Evolutionary conservation across 225 moss, liverwort and hornwort species (phyloP).

Genomic region (Rhytidiadelphus loreus): DNA sequence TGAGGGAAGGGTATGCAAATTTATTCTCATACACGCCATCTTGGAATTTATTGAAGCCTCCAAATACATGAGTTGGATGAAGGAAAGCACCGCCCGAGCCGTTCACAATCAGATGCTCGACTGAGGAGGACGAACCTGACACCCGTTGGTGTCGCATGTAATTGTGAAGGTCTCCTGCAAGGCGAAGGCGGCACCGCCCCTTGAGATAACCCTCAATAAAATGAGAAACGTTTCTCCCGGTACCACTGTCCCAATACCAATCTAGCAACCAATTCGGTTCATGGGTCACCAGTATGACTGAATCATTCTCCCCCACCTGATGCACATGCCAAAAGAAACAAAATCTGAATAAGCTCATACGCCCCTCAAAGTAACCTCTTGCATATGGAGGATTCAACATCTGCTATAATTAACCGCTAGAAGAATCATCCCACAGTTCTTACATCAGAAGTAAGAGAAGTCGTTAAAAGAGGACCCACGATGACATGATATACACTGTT

Average conservation of each 20-base stretch:
- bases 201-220: conserved; percentile 82
- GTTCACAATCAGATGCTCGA: conserved; percentile 92
- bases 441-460: not conserved
- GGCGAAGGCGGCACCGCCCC: conserved; percentile 87
- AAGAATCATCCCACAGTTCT: not conserved
- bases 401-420: not conserved
- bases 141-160: conserved; percentile 91
- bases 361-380: not conserved
- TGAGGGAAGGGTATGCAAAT: conserved; percentile 71
- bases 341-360: not conserved
- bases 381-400: not conserved
- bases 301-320: conserved; percentile 73
- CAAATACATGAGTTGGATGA: conserved; percentile 99
- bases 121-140: conserved; percentile 45
- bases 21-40: conserved; percentile 65
- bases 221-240: conserved; percentile 86
- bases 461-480: not conserved
- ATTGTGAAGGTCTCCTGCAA: conserved; percentile 96
- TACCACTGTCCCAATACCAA: conserved; percentile 93
- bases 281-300: conserved; percentile 88
- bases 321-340: not conserved
- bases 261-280: conserved; percentile 99
- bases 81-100: conserved; percentile 98
- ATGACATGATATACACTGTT: not conserved
- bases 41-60: conserved; percentile 67